These are phyloP conservation scores for Clausena lansium DNA, from an alignment of 345 rosid genomes.

Conservation along the genomic window DNA sequence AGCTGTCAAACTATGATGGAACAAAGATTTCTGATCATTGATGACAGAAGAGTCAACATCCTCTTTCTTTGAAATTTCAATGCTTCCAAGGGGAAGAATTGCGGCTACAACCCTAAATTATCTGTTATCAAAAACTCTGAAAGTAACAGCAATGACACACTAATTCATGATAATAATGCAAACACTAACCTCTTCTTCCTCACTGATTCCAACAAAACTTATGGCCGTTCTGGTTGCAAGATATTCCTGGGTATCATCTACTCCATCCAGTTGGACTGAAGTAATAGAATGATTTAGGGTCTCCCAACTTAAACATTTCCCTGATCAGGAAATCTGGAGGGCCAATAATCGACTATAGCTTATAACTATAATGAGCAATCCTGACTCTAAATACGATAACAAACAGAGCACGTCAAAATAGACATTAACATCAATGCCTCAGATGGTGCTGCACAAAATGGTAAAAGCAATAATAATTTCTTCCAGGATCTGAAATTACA, in stretches of 20 bases:
- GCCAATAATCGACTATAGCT: conserved; percentile 16
- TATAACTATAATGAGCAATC: conserved; percentile 5
- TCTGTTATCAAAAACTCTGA: conserved; percentile 16
- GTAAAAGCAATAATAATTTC: conserved; percentile 95
- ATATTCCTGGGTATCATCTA: conserved; percentile 86
- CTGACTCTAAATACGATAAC: conserved; percentile 2
- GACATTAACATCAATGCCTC: conserved; percentile 55
- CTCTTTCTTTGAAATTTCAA: conserved; percentile 83
- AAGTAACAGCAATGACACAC: conserved; percentile 14
- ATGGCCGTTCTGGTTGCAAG: conserved; percentile 97
- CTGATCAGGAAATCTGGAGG: conserved; percentile 51
- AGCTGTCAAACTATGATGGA: conserved; percentile 76
- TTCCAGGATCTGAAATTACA: conserved; percentile 94
- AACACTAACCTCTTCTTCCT: conserved; percentile 85
- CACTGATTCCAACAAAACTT: conserved; percentile 96
- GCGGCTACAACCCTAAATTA: conserved; percentile 56
- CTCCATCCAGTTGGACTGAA: conserved; percentile 91
- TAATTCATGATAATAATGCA: conserved; percentile 15
- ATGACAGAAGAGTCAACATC: conserved; percentile 88
- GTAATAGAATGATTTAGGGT: conserved; percentile 75
- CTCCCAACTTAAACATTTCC: conserved; percentile 74
- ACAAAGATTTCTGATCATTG: conserved; percentile 85
- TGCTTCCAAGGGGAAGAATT: conserved; percentile 86
- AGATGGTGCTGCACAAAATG: conserved; percentile 87
- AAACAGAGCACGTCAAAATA: conserved; percentile 12